These are phyloP conservation scores for Ophiostoma populinum DNA, from an alignment of 2,329 filamentous ascomycete species.

Conservation along the genomic window DNA sequence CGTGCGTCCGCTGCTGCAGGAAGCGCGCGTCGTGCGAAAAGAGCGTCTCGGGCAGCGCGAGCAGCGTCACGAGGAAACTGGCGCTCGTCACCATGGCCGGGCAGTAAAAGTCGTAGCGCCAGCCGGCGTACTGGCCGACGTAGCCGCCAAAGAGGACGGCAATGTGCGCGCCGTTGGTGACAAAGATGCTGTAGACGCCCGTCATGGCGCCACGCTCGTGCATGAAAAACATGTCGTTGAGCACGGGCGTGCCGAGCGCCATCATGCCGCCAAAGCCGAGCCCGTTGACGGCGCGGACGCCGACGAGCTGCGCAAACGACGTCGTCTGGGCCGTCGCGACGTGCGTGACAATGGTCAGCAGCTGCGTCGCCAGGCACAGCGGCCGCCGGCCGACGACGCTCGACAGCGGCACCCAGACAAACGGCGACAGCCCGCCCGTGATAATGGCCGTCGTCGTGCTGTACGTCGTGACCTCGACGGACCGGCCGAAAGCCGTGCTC, in stretches of 20 bases:
- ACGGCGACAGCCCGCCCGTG: constrained; percentile 7
- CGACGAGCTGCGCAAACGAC: constrained; percentile 5
- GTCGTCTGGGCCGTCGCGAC: constrained; percentile 6
- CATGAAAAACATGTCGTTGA: constrained; percentile 11
- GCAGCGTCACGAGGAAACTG: constrained; percentile 2
- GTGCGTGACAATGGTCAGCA: constrained; percentile 7
- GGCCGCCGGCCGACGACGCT: constrained; percentile 11
- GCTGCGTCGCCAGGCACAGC: constrained; percentile 6
- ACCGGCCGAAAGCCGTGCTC: constrained; percentile 1
- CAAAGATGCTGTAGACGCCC: constrained; percentile 10
- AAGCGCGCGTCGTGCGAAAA: constrained; percentile 7
- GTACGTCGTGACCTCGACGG: constrained; percentile 8
- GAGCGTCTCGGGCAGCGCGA: constrained; percentile 8
- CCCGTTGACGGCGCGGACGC: constrained; percentile 9
- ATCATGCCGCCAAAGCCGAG: constrained; percentile 10
- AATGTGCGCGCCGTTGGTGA: constrained; percentile 10
- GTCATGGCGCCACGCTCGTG: constrained; percentile 11
- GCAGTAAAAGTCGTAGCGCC: constrained; percentile 10
- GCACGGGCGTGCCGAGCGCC: constrained; percentile 9
- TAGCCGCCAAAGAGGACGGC: constrained; percentile 8
- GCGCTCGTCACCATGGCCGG: constrained; percentile 8
- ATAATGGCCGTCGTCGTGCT: constrained; percentile 10
- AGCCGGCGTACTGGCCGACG: constrained; percentile 9
- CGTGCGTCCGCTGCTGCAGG: constrained; percentile 2
- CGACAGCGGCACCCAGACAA: constrained; percentile 8